Conservation (phyloP, 805 yeast genomes). For the Candida palmyrensis region DNA sequence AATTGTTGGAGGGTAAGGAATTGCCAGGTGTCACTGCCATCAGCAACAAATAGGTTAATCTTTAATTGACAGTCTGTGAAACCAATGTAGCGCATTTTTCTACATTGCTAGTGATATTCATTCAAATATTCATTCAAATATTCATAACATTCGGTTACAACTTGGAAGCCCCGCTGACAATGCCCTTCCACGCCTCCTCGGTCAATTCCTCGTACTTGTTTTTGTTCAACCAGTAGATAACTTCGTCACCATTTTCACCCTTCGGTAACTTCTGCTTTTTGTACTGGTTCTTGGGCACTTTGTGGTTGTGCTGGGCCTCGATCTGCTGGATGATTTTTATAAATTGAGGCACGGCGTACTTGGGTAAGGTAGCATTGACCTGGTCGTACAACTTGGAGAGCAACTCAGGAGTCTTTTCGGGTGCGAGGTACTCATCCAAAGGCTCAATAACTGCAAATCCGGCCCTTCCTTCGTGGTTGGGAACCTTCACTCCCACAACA, state of each 20-base stretch:
- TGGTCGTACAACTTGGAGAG: conserved; percentile 24
- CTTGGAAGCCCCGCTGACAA: conserved; percentile 34
- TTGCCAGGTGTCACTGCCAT: conserved; percentile 97
- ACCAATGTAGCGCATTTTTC: too few species aligned
- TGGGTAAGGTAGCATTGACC: conserved; percentile 51
- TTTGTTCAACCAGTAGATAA: conserved; percentile 65
- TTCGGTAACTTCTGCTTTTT: conserved; percentile 66
- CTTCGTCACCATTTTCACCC: conserved; percentile 56
- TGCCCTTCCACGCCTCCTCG: conserved; percentile 48
- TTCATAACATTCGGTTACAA: conserved; percentile 16
- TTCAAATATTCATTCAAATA: neutral
- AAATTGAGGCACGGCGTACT: conserved; percentile 82
- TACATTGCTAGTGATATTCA: neutral
- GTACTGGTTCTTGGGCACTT: conserved; percentile 65
- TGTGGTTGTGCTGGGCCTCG: conserved; percentile 73
- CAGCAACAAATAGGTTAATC: conserved; percentile 62
- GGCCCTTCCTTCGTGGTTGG: conserved; percentile 90
- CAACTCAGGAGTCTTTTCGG: conserved; percentile 23
- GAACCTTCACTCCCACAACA: conserved; percentile 83
- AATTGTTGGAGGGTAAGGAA: conserved; percentile 96
- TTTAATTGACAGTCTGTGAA: too few species aligned
- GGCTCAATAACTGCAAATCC: conserved; percentile 80
- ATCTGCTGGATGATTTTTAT: conserved; percentile 56
- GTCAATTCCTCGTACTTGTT: conserved; percentile 55
- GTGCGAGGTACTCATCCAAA: conserved; percentile 21